Base-by-base conservation (phyloP, 768 basidiomycete genomes). In the Roridomyces roridus region DNA sequence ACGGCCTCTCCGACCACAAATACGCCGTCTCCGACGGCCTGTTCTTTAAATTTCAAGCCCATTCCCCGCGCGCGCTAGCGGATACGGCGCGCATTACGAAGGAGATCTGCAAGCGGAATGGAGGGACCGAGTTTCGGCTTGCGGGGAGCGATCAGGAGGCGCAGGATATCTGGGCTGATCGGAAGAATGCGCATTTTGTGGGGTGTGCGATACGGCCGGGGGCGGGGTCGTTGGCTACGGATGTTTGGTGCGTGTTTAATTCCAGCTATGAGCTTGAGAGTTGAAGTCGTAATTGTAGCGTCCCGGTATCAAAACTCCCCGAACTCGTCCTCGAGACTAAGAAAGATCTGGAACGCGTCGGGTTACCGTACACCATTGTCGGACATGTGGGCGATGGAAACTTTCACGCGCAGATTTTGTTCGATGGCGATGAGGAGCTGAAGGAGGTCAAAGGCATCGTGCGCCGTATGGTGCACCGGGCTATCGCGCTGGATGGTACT, bases 41-140 rank as follows among this genome's bases (percentile, higher is more conserved):
- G 11, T 92, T 94, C 75, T 90, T 96, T 81, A 93, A 94, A 70
- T 86, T 96, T 69, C 91, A 93, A 64, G 91, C 91, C 11, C 80
- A 86, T 9, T 82, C 86, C 1, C 73, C 76, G 1, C 73, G 79
- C 2, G 80, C 86, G 4, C 72, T 92, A n/a, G 68, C 75, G 2
- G 88, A 89, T 60, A 85, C 86, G 0, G 83, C 87, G 0, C 72
- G 75, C 6, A 77, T 87, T 15, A 85, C 88, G 23, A 76, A 85
- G 60, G 72, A 72, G 45, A 76, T 92, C 26, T 79, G 83, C 9
- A 76, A 79, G 68, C 83, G 81, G 65, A 80, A 94, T 54, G 89
- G 89, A 0, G 90, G 88, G 4, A 80, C 78, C 9, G 81, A 83
- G 5, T 91, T 91, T 55, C 75, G 82, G 62, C 78, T 92, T 14